Conservation (phyloP, 352 stramenopile species). For the Phytophthora brassicae region DNA sequence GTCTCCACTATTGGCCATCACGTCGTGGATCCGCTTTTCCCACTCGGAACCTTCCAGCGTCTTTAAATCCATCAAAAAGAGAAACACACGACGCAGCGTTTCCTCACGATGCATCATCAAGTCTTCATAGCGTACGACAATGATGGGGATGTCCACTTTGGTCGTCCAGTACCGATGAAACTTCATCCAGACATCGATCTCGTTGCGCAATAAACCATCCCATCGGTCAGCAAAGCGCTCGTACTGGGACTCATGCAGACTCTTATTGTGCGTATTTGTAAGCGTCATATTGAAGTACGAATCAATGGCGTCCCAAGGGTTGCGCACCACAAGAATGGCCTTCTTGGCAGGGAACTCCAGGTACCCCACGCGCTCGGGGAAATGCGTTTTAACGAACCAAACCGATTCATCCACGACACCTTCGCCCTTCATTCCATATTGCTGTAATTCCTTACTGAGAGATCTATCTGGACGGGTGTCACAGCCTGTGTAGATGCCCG, state of each 20-base stretch:
- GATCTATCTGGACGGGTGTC: constrained; percentile 95
- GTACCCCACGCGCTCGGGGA: constrained; percentile 95
- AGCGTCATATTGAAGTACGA: constrained; percentile 99
- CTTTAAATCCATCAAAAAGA: constrained; percentile 68
- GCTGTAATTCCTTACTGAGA: constrained; percentile 87
- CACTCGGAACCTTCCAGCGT: constrained; percentile 78
- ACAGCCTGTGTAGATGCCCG: constrained; percentile 95
- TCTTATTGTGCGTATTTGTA: constrained; percentile 94
- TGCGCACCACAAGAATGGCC: constrained; percentile 90
- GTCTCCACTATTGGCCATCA: constrained; percentile 57
- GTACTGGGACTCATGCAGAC: constrained; percentile 86
- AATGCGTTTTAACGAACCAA: constrained; percentile 99
- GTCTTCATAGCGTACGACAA: constrained; percentile 93
- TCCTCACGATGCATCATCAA: constrained; percentile 80
- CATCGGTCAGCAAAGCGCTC: constrained; percentile 85
- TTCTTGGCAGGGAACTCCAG: constrained; percentile 75
- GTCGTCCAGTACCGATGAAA: constrained; percentile 91
- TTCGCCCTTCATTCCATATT: constrained; percentile 91
- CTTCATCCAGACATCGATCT: constrained; percentile 91
- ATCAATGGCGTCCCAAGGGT: constrained; percentile 98
- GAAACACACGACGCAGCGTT: constrained; percentile 77
- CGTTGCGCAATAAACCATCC: constrained; percentile 89
- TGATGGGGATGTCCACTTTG: constrained; percentile 88
- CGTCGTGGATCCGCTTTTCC: constrained; percentile 65
- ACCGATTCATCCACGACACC: constrained; percentile 95